phyloP scores from a whole-genome alignment of 2,329 filamentous ascomycete genomes.

The Calonectria henricotiae region DNA sequence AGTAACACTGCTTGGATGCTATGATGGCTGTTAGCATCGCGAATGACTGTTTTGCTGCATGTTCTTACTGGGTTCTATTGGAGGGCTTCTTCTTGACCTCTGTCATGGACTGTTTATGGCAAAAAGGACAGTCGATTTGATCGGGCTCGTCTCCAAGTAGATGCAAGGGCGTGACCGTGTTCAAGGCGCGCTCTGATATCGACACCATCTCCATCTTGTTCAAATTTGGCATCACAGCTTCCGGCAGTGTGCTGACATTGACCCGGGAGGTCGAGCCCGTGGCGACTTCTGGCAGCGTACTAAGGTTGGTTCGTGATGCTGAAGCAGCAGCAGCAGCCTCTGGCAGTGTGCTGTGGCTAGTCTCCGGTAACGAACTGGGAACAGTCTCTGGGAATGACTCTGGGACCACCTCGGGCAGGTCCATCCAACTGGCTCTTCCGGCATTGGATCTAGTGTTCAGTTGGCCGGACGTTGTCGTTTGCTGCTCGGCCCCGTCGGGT shows the following conservation, averaged over 20 bases:
- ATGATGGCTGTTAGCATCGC: neutral
- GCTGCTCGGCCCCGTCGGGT: neutral
- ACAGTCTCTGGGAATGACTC: conserved; percentile 14
- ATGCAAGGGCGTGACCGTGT: conserved; percentile 32
- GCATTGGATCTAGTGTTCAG: neutral
- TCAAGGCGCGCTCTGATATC: neutral
- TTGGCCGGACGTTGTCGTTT: neutral
- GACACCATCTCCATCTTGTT: conserved; percentile 22
- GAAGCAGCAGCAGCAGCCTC: conserved; percentile 2
- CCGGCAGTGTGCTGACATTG: neutral
- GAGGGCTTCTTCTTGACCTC: conserved; percentile 36
- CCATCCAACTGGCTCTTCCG: conserved; percentile 2
- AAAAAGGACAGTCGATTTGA: conserved; percentile 40
- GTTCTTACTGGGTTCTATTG: conserved; percentile 35
- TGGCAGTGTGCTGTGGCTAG: conserved; percentile 11
- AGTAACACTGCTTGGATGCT: conserved; percentile 32
- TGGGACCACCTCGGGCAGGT: conserved; percentile 20
- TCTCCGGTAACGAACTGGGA: neutral
- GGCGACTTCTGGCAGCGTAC: conserved; percentile 10
- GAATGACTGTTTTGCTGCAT: neutral
- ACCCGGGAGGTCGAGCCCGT: neutral
- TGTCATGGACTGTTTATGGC: conserved; percentile 23
- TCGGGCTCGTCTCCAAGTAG: conserved; percentile 38
- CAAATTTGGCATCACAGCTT: neutral
- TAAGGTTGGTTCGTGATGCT: neutral